Base-by-base conservation (phyloP, 768 basidiomycete genomes). In the Pholiota molesta region DNA sequence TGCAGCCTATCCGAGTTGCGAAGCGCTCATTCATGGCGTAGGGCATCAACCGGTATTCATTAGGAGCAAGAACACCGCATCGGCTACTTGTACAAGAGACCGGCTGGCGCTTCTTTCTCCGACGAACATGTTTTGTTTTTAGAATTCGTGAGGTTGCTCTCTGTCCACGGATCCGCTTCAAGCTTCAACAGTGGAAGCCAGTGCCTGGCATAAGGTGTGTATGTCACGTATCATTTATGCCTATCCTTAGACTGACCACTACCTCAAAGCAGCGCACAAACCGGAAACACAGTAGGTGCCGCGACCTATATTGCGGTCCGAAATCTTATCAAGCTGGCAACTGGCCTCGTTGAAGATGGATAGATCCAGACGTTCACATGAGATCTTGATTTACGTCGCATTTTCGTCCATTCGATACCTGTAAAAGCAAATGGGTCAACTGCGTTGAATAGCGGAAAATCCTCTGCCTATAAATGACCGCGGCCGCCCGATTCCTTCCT, bases 1-100 rank as follows among this genome's bases (percentile, higher is more conserved):
- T 31, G n/a, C 33, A 26, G 19, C 28, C 31, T 49, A 49, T 58
- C 31, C 40, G 55, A 49, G 5, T 1, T 10, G 47, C 13, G 57
- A 58, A 58, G 57, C 57, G 39, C 42, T 29, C 21, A 19, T 35
- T 57, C 45, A 42, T 33, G 29, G 47, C 29, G 45, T 29, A 49
- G 57, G 57, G 57, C 29, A 58, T 58, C 57, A 58, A 52, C 66
- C 66, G 66, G 66, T 49, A 47, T 68, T 68, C 66, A 63, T 65
- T 56, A 47, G 29, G 44, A 40, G 35, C 56, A 60, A 63, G 66
- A 65, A 65, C 60, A 53, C 61, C 63, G 56, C 42, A 28, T 53
- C 66, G 55, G 60, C 55, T 61, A 66, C 56, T 63, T 35, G 31
- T 59, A 56, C 56, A 67, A 67, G 63, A 65, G 56, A 59, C 64